These are phyloP conservation scores for Lolium perenne DNA, from an alignment of 176 grass and related monocot genomes.

Conservation along the genomic window DNA sequence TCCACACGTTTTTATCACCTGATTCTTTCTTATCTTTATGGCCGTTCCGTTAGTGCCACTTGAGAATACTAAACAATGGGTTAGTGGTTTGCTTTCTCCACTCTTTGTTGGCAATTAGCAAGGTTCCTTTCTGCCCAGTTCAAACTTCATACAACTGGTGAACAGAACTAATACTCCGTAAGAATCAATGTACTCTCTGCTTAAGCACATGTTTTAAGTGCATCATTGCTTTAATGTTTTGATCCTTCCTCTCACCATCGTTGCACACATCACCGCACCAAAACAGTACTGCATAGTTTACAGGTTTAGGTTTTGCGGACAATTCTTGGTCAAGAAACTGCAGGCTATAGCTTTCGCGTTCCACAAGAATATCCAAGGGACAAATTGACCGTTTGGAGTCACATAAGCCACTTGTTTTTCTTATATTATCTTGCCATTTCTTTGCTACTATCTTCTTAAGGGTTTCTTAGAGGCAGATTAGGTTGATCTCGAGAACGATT, in stretches of 20 bases:
- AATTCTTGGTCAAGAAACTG: slow-evolving; percentile 21
- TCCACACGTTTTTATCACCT: slow-evolving; percentile 23
- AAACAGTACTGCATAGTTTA: not conserved
- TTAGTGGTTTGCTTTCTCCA: slow-evolving; percentile 30
- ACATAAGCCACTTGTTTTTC: slow-evolving; percentile 30
- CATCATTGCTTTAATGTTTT: not conserved
- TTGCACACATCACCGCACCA: not conserved
- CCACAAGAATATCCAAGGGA: slow-evolving; percentile 33
- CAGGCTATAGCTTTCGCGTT: not conserved
- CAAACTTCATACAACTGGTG: slow-evolving; percentile 37
- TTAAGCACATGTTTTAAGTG: slow-evolving; percentile 49
- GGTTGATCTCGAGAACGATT: slow-evolving; percentile 50
- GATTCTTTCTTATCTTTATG: not conserved
- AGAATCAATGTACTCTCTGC: not conserved
- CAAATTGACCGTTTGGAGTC: slow-evolving; percentile 43
- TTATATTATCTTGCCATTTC: not conserved
- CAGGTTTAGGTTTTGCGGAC: not conserved
- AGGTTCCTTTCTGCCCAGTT: not conserved
- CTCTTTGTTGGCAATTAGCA: not conserved
- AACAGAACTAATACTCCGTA: not conserved
- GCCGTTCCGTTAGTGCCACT: slow-evolving; percentile 24
- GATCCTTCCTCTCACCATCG: slow-evolving; percentile 36
- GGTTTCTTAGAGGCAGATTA: slow-evolving; percentile 37
- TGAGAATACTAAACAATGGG: not conserved
- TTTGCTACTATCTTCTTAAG: not conserved